A percentile compares a stretch with the other conserved stretches of the same genome.
Evolutionary conservation across 768 basidiomycete genomes (phyloP).

Genomic region (Kwoniella sp.): DNA sequence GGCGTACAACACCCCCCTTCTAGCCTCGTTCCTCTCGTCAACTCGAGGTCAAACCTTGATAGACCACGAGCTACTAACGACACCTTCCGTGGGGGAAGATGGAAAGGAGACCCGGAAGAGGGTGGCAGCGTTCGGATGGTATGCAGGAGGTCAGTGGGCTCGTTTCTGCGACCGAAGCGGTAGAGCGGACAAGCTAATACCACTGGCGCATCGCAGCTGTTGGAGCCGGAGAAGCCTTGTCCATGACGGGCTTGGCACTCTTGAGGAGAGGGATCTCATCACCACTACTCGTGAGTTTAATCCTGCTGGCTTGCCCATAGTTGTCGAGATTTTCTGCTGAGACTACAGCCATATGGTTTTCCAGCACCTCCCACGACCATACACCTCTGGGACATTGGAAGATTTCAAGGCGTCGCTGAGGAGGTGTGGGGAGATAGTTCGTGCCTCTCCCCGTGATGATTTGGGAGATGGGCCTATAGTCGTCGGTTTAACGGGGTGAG

Average conservation of each 20-base stretch:
- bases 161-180: background rate
- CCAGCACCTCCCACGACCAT: slow-evolving; percentile 78
- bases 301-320: background rate
- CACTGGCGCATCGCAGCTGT: slow-evolving; percentile 66
- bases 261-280: slow-evolving; percentile 77
- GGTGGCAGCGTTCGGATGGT: slow-evolving; percentile 88
- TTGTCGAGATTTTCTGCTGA: background rate
- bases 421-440: slow-evolving; percentile 65
- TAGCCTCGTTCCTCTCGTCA: slow-evolving; percentile 59
- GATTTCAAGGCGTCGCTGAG: slow-evolving; percentile 64
- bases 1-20: slow-evolving; percentile 76
- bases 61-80: slow-evolving; percentile 82
- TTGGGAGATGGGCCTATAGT: slow-evolving; percentile 74
- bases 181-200: slow-evolving; percentile 1
- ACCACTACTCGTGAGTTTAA: slow-evolving; percentile 71
- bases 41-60: slow-evolving; percentile 60
- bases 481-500: slow-evolving; percentile 79
- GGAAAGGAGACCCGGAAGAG: slow-evolving; percentile 54
- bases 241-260: slow-evolving; percentile 74
- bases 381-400: slow-evolving; percentile 67
- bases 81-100: slow-evolving; percentile 62
- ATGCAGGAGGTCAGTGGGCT: slow-evolving; percentile 72
- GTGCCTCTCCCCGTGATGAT: slow-evolving; percentile 60
- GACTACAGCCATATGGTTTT: background rate
- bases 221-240: slow-evolving; percentile 79